Base-by-base conservation (phyloP, 257 asterid genomes). In the Nicotiana tabacum region DNA sequence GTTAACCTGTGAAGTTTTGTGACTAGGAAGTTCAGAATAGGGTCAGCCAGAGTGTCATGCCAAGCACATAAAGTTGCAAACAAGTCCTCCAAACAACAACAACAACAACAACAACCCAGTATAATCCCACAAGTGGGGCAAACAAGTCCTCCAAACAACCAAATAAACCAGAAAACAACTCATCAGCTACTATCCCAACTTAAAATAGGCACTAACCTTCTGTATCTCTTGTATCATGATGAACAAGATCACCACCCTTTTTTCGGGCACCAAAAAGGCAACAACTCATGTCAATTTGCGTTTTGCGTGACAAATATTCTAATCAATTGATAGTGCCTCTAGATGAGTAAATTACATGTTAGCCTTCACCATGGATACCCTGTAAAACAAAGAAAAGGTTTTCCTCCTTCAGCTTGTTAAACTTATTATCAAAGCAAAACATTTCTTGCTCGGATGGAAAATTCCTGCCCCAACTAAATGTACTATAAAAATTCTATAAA, bases 251-350 rank as follows among this genome's bases (percentile, higher is more conserved):
- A 51, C 85, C 84, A 53, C 68, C 85, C 81, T 84, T 85, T 80
- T 85, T 88, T 33, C 78, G 87, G 67, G 77, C 82, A 81, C 97
- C 90, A 85, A 93, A 94, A 89, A 90, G 92, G 91, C 91, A 82
- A 85, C 97, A 91, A 81, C 87, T 86, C 98, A 93, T 94, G 88
- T 86, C 91, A 86, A 70, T 84, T 65, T 64, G 57, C 81, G 64
- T 81, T 67, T 80, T 69, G 57, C 61, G 24, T 62, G 66, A 81
- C 39, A 72, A 78, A 82, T 87, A 85, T 58, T 84, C 84, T 64
- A 29, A 51, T 51, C 64, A 51, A 1, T 51, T 74, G 64, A 46
- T 24, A 27, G 43, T 74, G 29, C 80, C 64, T 51, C 62, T 15
- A 24, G 80, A 74, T 48, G 39, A 51, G 64, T 27, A 74, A 74